Evolutionary conservation across 2,329 filamentous ascomycete species (phyloP), one percentile per base, ranked within the genome.

Genomic region (Alternaria metachromatica): DNA sequence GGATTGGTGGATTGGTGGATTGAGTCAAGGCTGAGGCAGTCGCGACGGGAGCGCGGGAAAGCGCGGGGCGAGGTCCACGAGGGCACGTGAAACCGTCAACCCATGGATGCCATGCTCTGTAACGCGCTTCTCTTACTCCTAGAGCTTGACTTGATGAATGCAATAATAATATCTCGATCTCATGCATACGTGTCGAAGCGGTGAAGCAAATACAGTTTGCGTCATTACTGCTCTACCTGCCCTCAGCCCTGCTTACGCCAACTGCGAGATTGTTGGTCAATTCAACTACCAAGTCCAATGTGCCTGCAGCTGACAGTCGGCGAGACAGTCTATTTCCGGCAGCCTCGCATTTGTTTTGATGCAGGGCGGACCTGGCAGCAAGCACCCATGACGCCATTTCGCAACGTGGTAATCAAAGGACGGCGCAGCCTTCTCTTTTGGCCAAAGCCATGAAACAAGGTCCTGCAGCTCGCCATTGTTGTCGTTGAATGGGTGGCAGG

Each of bases 391-490:
- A 65, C 67, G 69, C 64, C 64, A 70, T 69, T 65, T 65, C 11
- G 70, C 64, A 61, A 66, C 43, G 58, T 63, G 63, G 65, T 55
- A 58, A 76, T 76, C 65, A 72, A 67, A 78, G 70, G 71, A 73
- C 68, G 58, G 43, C 51, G 59, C 61, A 66, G 58, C 72, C 57
- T 65, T 69, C 70, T 60, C 68, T 70, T 67, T 59, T 68, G 64
- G 65, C 57, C 57, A 64, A 59, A 63, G 64, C 63, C 63, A 67
- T 67, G 69, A 76, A 75, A 74, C 72, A 67, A 67, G 69, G 60
- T 71, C 60, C 64, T 71, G 67, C 64, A 67, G 64, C 63, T 33
- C 20, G 49, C 51, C 30, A 57, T 58, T 55, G 50, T 45, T 61
- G 63, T 59, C 61, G 64, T 62, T 65, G 71, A 63, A 64, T 62